Conservation (phyloP, 495 filamentous ascomycete species). For the Neurospora cerealis region DNA sequence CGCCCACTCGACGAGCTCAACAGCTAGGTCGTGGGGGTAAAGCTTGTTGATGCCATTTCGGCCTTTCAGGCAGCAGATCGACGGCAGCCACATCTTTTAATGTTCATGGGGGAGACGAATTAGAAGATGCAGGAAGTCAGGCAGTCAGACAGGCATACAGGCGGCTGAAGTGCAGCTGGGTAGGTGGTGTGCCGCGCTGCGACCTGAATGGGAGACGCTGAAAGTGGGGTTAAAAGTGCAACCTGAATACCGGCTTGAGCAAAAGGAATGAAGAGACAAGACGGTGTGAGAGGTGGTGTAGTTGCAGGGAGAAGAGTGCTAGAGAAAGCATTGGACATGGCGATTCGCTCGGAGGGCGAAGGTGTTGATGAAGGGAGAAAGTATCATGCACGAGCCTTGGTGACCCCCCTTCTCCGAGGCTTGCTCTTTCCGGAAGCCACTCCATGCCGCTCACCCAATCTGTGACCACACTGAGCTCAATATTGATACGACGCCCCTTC, state of each 20-base stretch:
- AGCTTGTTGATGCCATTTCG: not conserved
- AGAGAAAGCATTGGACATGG: too few relatives aligned
- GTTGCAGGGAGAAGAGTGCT: not conserved
- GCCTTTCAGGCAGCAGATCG: not conserved
- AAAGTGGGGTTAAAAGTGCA: not conserved
- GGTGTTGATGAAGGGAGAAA: too few relatives aligned
- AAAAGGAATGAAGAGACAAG: not conserved
- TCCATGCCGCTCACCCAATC: too few relatives aligned
- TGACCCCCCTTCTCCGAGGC: too few relatives aligned
- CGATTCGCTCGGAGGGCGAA: too few relatives aligned
- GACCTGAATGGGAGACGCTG: not conserved
- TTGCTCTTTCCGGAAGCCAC: too few relatives aligned
- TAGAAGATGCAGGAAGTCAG: not conserved
- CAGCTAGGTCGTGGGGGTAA: not conserved
- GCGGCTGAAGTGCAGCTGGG: not conserved
- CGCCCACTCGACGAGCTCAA: too few relatives aligned
- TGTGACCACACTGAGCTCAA: too few relatives aligned
- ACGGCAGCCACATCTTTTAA: not conserved
- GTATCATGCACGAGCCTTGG: too few relatives aligned
- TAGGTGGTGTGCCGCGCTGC: not conserved
- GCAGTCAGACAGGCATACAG: not conserved
- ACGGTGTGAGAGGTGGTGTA: not conserved
- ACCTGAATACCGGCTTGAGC: not conserved
- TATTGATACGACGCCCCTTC: too few relatives aligned
- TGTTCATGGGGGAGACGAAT: not conserved